Evolutionary conservation across 208 protist genomes (phyloP), one percentile per base, ranked within the genome.

Genomic region (Phytomonas sp.): DNA sequence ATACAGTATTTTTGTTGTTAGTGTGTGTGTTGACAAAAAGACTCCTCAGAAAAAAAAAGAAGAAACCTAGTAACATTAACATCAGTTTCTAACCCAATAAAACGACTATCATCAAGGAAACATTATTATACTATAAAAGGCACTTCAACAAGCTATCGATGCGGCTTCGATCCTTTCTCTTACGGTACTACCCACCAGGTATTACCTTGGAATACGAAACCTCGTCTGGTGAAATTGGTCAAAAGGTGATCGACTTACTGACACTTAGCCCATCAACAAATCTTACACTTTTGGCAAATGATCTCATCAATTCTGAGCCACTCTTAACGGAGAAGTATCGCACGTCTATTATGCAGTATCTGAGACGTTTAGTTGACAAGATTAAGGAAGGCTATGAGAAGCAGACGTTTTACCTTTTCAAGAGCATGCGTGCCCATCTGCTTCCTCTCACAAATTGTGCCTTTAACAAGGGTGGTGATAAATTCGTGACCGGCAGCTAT

Each of bases 381-480:
- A 75, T 92, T 23, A 81, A 81, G 61, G 79, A 78, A 0, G 84
- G 84, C 66, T 81, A 87, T 74, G 73, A 73, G 0, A 89, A 84
- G 37, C 86, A 92, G 70, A 93, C 85, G 60, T 98, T 98, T 73
- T 96, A 93, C 64, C 87, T 98, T 26, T 97, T 96, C 80, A 96
- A 98, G 75, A 94, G 93, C 29, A 84, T 98, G n/a, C 83, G 89
- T 3, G 95, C 93, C 12, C 97, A 99, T 83, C 93, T 98, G 81
- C 83, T 99, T 26, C 97, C 97, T 12, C 79, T 99, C 59, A 99
- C 97, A 29, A 99, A 98, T 86, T 98, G 96, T 74, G 96, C 94
- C 34, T 98, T 99, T 83, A 98, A 99, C 88, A 98, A 98, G 73
- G 82, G 77, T 29, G 96, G 96, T 26, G 85, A 94, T 26, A 90